These are phyloP conservation scores for Byssoonygena ceratinophila DNA, from an alignment of 2,329 filamentous ascomycete species.

Conservation along the genomic window DNA sequence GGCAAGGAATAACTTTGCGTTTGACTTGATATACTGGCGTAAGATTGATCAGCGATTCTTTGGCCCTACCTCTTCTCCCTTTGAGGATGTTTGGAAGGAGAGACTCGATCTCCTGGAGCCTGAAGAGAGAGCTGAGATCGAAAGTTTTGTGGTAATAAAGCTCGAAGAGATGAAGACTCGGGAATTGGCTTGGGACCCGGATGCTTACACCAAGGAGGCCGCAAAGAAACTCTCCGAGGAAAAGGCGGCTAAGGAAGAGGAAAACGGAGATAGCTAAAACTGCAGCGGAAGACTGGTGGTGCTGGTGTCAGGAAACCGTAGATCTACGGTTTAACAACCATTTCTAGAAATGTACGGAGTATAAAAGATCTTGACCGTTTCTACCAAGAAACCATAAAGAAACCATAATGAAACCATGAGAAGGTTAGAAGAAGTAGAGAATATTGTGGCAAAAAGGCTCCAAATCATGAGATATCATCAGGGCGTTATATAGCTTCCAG, in stretches of 20 bases:
- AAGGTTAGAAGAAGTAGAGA: too few species aligned
- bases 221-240: neutral
- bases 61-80: neutral
- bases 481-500: too few species aligned
- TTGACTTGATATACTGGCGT: constrained; percentile 17
- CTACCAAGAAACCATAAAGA: too few species aligned
- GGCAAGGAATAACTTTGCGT: constrained; percentile 19
- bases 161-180: constrained; percentile 4
- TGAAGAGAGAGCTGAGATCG: constrained; percentile 4
- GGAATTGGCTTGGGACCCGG: neutral
- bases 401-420: too few species aligned
- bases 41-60: constrained; percentile 6
- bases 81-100: neutral
- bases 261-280: neutral
- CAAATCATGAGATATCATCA: too few species aligned
- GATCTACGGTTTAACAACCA: too few species aligned
- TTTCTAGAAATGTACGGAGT: too few species aligned
- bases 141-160: constrained; percentile 8
- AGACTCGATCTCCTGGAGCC: constrained; percentile 7
- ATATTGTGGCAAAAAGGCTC: too few species aligned
- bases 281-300: neutral
- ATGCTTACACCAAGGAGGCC: neutral
- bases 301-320: too few species aligned
- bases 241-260: neutral
- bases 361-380: too few species aligned